Conservation (phyloP, 2,329 filamentous ascomycete species). For the Stachybotrys echinatus region DNA sequence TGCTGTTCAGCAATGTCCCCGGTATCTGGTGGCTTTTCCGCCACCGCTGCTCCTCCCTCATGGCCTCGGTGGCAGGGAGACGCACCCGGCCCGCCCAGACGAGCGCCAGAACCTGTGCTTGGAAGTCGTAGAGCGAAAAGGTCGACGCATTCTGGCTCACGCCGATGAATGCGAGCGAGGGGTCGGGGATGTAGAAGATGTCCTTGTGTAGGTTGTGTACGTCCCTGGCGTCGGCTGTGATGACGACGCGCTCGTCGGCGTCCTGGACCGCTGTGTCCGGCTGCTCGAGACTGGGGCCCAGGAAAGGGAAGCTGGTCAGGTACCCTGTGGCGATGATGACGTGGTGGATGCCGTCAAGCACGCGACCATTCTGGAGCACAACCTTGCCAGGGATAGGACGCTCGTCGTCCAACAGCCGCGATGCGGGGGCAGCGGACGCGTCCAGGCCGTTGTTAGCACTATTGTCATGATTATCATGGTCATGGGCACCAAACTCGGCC, state of each 20-base stretch:
- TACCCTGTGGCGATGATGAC: constrained; percentile 67
- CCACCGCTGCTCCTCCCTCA: constrained; percentile 6
- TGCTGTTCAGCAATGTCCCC: neutral
- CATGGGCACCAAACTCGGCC: constrained; percentile 28
- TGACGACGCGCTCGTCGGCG: constrained; percentile 29
- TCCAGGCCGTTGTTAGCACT: constrained; percentile 18
- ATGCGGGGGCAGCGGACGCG: neutral
- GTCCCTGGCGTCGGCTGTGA: constrained; percentile 57
- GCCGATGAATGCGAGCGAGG: constrained; percentile 58
- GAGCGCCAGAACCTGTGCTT: constrained; percentile 56
- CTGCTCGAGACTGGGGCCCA: constrained; percentile 29
- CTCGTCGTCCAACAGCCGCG: constrained; percentile 8
- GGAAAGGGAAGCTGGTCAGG: constrained; percentile 53
- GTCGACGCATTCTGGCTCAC: constrained; percentile 62
- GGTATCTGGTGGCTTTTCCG: neutral
- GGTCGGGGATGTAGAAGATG: constrained; percentile 66
- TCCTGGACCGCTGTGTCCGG: constrained; percentile 38
- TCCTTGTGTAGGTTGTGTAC: constrained; percentile 65
- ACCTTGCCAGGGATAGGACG: constrained; percentile 43
- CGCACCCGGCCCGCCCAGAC: constrained; percentile 45
- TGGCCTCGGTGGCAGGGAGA: constrained; percentile 1
- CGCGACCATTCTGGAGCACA: constrained; percentile 45
- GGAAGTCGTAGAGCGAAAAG: constrained; percentile 66
- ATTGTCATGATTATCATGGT: neutral
- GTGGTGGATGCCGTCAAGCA: constrained; percentile 50